These are phyloP conservation scores for Trifolium pratense DNA, from an alignment of 306 rosid species.

Conservation along the genomic window DNA sequence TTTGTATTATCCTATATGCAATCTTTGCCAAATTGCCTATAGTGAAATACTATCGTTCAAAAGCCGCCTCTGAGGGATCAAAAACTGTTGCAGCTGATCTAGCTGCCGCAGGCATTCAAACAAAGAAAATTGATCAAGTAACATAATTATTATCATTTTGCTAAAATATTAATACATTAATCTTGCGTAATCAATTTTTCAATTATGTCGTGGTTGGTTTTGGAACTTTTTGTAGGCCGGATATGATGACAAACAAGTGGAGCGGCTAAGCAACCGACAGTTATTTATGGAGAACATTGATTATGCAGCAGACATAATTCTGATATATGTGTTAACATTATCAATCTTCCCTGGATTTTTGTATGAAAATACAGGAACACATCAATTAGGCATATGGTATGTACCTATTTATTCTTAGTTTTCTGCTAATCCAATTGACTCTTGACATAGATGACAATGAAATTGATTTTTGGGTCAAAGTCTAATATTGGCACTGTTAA, in stretches of 20 bases:
- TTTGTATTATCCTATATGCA: conserved; percentile 75
- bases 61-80: conserved; percentile 85
- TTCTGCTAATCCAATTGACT: background rate
- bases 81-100: conserved; percentile 86
- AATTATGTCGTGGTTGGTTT: background rate
- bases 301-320: conserved; percentile 61
- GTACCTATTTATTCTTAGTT: conserved; percentile 9
- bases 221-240: conserved; percentile 48
- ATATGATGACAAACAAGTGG: conserved; percentile 39
- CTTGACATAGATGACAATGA: background rate
- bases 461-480: background rate
- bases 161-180: background rate
- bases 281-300: conserved; percentile 60
- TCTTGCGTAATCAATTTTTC: background rate
- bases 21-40: conserved; percentile 73
- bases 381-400: conserved; percentile 78
- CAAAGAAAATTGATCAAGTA: conserved; percentile 52
- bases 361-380: conserved; percentile 85
- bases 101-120: conserved; percentile 74
- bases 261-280: conserved; percentile 61
- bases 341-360: conserved; percentile 88
- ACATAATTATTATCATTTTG: conserved; percentile 25
- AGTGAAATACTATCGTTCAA: conserved; percentile 76
- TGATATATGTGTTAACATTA: conserved; percentile 68
- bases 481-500: background rate